Base-by-base conservation (phyloP, 306 rosid species). In the Begonia peltatifolia region DNA sequence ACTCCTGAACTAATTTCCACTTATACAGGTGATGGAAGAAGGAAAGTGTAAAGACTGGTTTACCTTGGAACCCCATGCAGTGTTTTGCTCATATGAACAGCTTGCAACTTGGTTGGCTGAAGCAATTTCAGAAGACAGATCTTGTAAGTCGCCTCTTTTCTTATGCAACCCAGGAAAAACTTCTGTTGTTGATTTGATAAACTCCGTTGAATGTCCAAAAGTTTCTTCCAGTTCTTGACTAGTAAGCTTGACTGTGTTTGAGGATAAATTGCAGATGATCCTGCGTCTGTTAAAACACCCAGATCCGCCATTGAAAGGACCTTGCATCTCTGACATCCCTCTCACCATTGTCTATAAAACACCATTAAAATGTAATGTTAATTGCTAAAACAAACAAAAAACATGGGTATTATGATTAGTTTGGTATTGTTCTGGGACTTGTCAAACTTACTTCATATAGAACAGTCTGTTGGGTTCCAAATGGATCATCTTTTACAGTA, bases 401-500 rank as follows among this genome's bases (percentile, higher is more conserved):
- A 30, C 38, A 30, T 30, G 38, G 38, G 38, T 30, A 30, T 30
- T 30, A 30, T 30, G 9, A 30, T 30, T 30, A 3, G 38, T 30
- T 30, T 30, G 38, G 38, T 7, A 30, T 30, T 30, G 8, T 30
- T 30, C 38, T 30, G 6, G 38, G 38, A 30, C 38, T 30, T 30
- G 38, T 30, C 38, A 7, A 25, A 60, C 61, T 15, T 12, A 86
- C 93, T 69, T 69, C 59, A 16, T 20, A 7, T 0, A 30, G 2
- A 35, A 57, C 14, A 6, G n/a, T 51, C 63, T 63, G 0, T 9
- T 76, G 75, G 62, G 73, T 86, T 23, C 78, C 93, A 55, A 57
- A 74, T 14, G 95, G 93, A 42, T 82, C 95, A 18, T 86, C 81
- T 61, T 86, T 77, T 10, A 73, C 42, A 51, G 51, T 58, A 54